Conservation (phyloP, 1,139 yeast species). For the Blastobotrys malaysiensis region DNA sequence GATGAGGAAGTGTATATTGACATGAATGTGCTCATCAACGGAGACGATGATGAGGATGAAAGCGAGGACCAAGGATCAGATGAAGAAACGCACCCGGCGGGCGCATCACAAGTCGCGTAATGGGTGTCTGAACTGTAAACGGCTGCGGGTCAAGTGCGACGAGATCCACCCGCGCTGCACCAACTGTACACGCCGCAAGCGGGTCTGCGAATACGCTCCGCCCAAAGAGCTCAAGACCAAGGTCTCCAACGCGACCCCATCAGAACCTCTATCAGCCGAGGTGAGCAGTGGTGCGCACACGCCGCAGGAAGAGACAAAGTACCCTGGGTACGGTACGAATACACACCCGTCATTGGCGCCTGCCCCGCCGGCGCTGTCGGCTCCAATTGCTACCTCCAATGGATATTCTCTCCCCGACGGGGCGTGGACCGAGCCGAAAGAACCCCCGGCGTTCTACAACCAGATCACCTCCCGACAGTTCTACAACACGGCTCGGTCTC, state of each 20-base stretch:
- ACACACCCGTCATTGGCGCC: background rate
- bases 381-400: no score
- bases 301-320: no score
- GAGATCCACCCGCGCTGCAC: conserved; percentile 64
- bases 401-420: background rate
- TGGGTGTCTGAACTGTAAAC: conserved; percentile 79
- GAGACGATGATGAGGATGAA: conserved; percentile 5
- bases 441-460: background rate
- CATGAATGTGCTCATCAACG: conserved; percentile 13
- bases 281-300: background rate
- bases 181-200: conserved; percentile 44
- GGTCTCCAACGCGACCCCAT: background rate
- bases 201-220: conserved; percentile 20
- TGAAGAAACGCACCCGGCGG: conserved; percentile 45
- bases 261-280: background rate
- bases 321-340: no score
- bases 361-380: background rate
- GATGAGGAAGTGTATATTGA: no score
- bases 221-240: conserved; percentile 4
- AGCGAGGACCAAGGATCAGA: background rate
- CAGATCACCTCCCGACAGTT: background rate
- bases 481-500: background rate
- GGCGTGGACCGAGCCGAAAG: background rate
- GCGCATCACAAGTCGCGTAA: conserved; percentile 74
- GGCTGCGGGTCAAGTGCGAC: conserved; percentile 78